These are phyloP conservation scores for Fusarium annulatum DNA, from an alignment of 2,329 filamentous ascomycete species.

Conservation along the genomic window DNA sequence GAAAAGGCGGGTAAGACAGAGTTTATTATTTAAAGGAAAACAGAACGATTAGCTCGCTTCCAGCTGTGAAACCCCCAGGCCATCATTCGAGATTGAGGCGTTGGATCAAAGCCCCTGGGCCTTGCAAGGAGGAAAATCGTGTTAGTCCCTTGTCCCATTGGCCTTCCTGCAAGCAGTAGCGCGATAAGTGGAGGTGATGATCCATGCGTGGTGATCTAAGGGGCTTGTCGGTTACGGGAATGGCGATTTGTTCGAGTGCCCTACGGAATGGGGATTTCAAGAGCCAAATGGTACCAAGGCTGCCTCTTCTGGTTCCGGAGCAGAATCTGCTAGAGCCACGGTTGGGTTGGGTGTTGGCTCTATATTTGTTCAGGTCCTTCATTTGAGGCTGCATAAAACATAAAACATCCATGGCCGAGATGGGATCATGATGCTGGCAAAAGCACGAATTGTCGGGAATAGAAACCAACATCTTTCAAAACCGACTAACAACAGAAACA, in stretches of 20 bases:
- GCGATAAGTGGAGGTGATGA: constrained; percentile 5
- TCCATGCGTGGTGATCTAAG: constrained; percentile 20
- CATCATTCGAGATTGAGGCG: constrained; percentile 7
- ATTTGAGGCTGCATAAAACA: neutral
- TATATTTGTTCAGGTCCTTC: neutral
- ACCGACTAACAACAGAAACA: neutral
- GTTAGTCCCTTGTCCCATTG: constrained; percentile 24
- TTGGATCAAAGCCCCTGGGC: constrained; percentile 13
- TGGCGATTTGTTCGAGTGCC: neutral
- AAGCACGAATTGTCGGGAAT: neutral
- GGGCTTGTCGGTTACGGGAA: constrained; percentile 23
- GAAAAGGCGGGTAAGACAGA: constrained; percentile 4
- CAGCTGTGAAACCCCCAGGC: constrained; percentile 12
- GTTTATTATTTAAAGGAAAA: constrained; percentile 22
- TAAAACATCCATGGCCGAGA: constrained; percentile 15
- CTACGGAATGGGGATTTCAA: neutral
- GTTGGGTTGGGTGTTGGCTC: neutral
- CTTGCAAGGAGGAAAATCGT: constrained; percentile 11
- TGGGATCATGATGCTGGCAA: neutral
- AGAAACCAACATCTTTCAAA: constrained; percentile 7
- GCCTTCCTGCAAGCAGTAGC: neutral
- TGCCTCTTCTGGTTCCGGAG: neutral
- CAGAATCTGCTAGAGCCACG: neutral
- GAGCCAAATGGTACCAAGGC: neutral
- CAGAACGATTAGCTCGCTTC: constrained; percentile 4